These are phyloP conservation scores for Cenococcum geophilum DNA, from an alignment of 495 filamentous ascomycete species.

Conservation along the genomic window DNA sequence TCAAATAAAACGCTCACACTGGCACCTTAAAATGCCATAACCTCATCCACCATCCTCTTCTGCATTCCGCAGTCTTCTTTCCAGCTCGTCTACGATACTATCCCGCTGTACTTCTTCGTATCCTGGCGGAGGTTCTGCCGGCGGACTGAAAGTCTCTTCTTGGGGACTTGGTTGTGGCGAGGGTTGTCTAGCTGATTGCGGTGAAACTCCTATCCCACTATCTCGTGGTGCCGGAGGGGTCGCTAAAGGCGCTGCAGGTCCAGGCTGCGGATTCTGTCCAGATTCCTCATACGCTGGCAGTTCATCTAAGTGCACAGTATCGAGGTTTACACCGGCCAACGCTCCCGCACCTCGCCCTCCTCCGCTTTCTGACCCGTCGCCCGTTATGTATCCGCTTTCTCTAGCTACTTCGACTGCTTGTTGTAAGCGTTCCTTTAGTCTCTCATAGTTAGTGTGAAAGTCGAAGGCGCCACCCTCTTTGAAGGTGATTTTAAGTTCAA, in stretches of 20 bases:
- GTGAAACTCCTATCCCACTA: conserved; percentile 18
- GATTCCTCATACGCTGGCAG: conserved; percentile 68
- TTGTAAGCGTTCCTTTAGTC: conserved; percentile 72
- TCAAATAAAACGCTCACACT: background rate
- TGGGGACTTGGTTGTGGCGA: conserved; percentile 10
- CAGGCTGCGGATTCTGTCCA: conserved; percentile 11
- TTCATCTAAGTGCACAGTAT: conserved; percentile 66
- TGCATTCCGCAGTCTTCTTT: conserved; percentile 35
- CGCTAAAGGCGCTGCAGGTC: conserved; percentile 10
- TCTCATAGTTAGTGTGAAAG: conserved; percentile 76
- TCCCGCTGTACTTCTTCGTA: conserved; percentile 87
- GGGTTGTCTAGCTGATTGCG: background rate
- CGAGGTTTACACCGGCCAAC: conserved; percentile 48
- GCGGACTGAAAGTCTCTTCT: conserved; percentile 42
- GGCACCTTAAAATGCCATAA: background rate
- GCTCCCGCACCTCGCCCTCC: conserved; percentile 38
- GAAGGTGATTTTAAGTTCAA: conserved; percentile 81
- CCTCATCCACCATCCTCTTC: background rate
- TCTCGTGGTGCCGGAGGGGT: conserved; percentile 9
- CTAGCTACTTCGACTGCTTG: conserved; percentile 69
- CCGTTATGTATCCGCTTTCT: conserved; percentile 40
- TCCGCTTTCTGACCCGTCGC: conserved; percentile 31
- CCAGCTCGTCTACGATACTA: conserved; percentile 60
- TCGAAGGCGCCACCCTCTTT: conserved; percentile 93
- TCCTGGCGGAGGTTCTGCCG: conserved; percentile 79